Evolutionary conservation across 2,329 filamentous ascomycete species (phyloP), one percentile per base, ranked within the genome.

Genomic region (Microsporum audouinii): DNA sequence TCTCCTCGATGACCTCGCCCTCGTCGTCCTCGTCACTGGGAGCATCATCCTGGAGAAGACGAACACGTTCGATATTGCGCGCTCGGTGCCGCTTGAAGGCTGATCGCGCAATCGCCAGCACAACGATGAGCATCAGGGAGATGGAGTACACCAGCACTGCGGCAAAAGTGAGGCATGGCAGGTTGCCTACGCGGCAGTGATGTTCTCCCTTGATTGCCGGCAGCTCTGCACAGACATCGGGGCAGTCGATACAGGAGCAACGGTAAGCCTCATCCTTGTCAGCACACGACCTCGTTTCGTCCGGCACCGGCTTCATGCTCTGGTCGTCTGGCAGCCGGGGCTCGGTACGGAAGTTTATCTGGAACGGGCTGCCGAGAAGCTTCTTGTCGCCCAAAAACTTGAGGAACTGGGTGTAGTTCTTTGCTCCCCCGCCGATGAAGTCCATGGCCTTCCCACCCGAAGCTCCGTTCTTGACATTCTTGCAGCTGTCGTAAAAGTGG

Each of bases 401-500:
- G 66, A 99, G 77, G 67, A 99, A 88, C 47, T 88, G 83, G 0
- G 85, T 84, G 72, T 92, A 95, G 71, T 96, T 89, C 74, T 91
- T 92, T 10, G 94, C 94, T 14, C 92, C 91, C 14, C 94, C 94
- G 36, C 94, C 95, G 63, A 99, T 97, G 68, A 99, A 86, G 68
- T 92, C 88, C 83, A 99, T 99, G 14, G 92, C 94, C 69, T 88
- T 91, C 63, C 89, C 88, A 71, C 96, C 96, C 47, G 92, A 91
- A 5, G 91, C 88, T 39, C 94, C 94, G 69, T 97, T 96, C 72
- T 99, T 99, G 75, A 99, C 92, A 73, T 99, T 91, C 76, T 97
- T 97, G 79, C 94, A 99, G 76, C 94, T 99, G 74, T 96, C 83
- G 72, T 91, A 99, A 77, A 99, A 95, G 1, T 88, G 91, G 6